Evolutionary conservation across 441 rosid species (phyloP), one percentile per base, ranked within the genome.

Genomic region (Pelargonium myrrhifolium): DNA sequence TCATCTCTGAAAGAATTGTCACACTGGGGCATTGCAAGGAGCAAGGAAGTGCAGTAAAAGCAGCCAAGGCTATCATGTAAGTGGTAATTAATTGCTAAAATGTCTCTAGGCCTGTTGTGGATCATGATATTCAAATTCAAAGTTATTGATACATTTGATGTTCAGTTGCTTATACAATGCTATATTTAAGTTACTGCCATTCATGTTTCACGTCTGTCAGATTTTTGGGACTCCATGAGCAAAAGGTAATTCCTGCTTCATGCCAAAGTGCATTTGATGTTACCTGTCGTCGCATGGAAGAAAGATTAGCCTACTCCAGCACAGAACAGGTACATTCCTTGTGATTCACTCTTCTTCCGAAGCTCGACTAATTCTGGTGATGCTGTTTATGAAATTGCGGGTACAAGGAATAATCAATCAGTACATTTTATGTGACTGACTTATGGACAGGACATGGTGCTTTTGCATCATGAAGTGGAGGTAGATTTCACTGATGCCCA

Each of bases 371-470:
- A n/a, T 15, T 18, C 7, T n/a, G n/a, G n/a, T n/a, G n/a, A n/a
- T n/a, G n/a, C 22, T 60, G 22, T 58, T 39, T 12, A 39, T 11
- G 28, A n/a, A 51, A 53, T 61, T 45, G 8, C 31, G 26, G 2
- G 56, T 21, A 31, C 6, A 9, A 66, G n/a, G n/a, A n/a, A n/a
- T 20, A 43, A 28, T 31, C 12, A 24, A 60, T 22, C 8, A n/a
- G 45, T 65, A 28, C 28, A 9, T 9, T 22, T 66, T 40, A 40
- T 65, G n/a, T 24, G 15, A 43, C 65, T 70, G n/a, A n/a, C n/a
- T n/a, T 68, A 47, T 75, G 51, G 60, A 64, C 82, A 93, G 99
- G 99, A 93, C 74, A 90, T 93, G 97, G 96, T 93, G 67, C 89
- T 93, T 82, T 71, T 93, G 78, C 95, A 89, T 75, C 96, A 90